phyloP scores from a whole-genome alignment of 768 basidiomycete genomes.

The Pleurotus salmoneostramineus region DNA sequence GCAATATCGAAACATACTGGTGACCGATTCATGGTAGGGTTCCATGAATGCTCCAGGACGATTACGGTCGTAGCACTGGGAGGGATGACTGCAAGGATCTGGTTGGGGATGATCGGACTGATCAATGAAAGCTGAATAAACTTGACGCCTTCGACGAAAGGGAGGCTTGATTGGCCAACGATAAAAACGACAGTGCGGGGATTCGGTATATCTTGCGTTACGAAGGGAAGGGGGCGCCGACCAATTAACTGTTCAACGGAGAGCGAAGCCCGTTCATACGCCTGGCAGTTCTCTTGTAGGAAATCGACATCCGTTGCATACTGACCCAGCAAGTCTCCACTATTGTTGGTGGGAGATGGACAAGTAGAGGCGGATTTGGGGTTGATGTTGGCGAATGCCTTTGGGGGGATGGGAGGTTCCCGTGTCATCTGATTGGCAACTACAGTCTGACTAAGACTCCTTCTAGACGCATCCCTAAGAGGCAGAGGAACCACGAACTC shows the following conservation, averaged over 20 bases:
- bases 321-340: too few relatives aligned
- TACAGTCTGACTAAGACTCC: constrained; percentile 19
- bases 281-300: constrained; percentile 26
- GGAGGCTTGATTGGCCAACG: constrained; percentile 49
- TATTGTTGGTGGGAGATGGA: too few relatives aligned
- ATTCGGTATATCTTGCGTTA: too few relatives aligned
- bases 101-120: constrained; percentile 63
- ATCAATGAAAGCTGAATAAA: constrained; percentile 66
- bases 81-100: constrained; percentile 58
- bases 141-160: constrained; percentile 50
- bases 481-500: constrained; percentile 61
- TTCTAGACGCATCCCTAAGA: constrained; percentile 35
- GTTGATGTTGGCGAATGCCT: too few relatives aligned
- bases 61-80: constrained; percentile 61
- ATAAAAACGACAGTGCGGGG: constrained; percentile 19
- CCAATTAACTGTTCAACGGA: constrained; percentile 61
- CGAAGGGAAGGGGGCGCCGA: constrained; percentile 36
- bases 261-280: constrained; percentile 66
- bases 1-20: constrained; percentile 83
- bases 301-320: too few relatives aligned
- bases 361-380: too few relatives aligned
- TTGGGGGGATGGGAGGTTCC: too few relatives aligned
- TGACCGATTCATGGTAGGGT: constrained; percentile 79
- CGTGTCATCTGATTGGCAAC: too few relatives aligned
- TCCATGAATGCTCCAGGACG: constrained; percentile 77